Base-by-base conservation (phyloP, 2,329 filamentous ascomycete species). In the Sclerotinia nivalis region DNA sequence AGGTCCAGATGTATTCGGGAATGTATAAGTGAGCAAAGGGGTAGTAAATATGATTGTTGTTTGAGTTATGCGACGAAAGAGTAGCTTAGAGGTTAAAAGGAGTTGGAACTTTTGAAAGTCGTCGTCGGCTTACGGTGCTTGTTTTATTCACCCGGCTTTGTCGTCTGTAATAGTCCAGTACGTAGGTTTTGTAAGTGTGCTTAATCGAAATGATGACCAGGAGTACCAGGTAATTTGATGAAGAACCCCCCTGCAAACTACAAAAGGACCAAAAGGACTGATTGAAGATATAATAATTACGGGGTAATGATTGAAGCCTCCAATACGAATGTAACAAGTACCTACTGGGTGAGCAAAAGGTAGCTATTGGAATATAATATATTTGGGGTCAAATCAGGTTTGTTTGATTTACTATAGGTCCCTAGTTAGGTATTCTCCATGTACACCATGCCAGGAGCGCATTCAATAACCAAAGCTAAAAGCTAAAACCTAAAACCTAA, bases 141-240 rank as follows among this genome's bases (percentile, higher is more conserved):
- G 45, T 25, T 62, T 28, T 25, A 50, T 47, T 62, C 45, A n/a
- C n/a, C 37, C 20, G 60, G 60, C 60, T 62, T 62, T 50, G 60
- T 62, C 43, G 43, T 62, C 5, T 15, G 15, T 59, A 12, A 25
- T 43, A 43, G n/a, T 20, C 12, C 55, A 43, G 37, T 43, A 10
- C n/a, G n/a, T 56, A 37, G 40, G 58, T 47, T 40, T 25, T 25
- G 43, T 49, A 34, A 45, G 15, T 34, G 43, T 34, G 25, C 59
- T 49, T n/a, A 61, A 61, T 61, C 43, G 59, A 62, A 68, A 68
- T 59, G 66, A 68, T 59, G 66, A 49, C 66, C 49, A 62, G 60
- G 60, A 50, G 52, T 37, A 31, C 40, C 13, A 40, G 37, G 37
- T 45, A 10, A 54, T 64, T 28, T 50, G 50, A 69, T 52, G 56